Conservation (phyloP, 1,139 yeast genomes). For the Lodderomyces jiufengensis region DNA sequence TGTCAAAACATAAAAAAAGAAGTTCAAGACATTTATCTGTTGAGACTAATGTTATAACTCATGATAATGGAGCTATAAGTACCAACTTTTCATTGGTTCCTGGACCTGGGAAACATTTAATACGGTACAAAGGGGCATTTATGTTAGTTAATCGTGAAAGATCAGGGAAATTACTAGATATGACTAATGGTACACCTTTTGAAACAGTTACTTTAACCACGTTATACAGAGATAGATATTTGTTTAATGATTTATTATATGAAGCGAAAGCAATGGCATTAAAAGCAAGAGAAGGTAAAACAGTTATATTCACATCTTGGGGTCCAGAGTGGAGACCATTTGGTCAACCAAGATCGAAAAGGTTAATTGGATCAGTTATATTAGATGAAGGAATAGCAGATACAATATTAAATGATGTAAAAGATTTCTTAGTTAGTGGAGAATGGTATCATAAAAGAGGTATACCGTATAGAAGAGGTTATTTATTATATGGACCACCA, state of each 20-base stretch:
- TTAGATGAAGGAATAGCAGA: constrained; percentile 74
- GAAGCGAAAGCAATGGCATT: constrained; percentile 88
- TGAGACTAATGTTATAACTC: constrained; percentile 82
- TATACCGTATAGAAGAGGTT: constrained; percentile 95
- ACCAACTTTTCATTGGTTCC: constrained; percentile 94
- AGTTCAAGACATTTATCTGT: constrained; percentile 84
- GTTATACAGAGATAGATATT: constrained; percentile 69
- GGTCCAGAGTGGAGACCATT: constrained; percentile 99
- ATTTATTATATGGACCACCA: constrained; percentile 93
- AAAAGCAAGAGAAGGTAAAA: constrained; percentile 84
- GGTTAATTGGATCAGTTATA: constrained; percentile 81
- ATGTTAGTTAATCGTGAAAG: constrained; percentile 88
- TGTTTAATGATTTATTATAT: constrained; percentile 67
- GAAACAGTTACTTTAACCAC: constrained; percentile 94
- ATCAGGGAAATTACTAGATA: constrained; percentile 82
- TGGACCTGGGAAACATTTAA: constrained; percentile 93
- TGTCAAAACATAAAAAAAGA: constrained; percentile 75
- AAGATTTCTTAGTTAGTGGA: constrained; percentile 75
- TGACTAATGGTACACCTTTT: constrained; percentile 90
- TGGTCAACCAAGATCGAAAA: constrained; percentile 90
- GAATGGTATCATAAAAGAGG: constrained; percentile 95
- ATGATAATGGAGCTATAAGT: constrained; percentile 86
- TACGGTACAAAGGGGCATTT: constrained; percentile 81
- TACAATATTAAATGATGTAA: constrained; percentile 63
- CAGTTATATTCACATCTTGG: constrained; percentile 90